phyloP scores from a whole-genome alignment of 2,329 filamentous ascomycete genomes.

The Bisporella sp. region DNA sequence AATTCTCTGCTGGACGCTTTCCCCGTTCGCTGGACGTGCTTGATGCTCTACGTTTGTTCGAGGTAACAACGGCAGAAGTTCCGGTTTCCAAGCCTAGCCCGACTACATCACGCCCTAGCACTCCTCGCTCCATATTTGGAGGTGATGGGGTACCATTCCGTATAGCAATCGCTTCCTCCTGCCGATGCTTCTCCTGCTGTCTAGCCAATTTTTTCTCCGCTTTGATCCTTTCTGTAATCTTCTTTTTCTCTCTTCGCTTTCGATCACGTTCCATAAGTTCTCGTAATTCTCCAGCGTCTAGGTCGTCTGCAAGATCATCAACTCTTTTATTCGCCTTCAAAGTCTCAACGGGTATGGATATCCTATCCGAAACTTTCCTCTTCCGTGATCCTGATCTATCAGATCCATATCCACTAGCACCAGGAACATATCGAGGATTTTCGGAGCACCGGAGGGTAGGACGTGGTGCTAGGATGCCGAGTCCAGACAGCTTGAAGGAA shows the following conservation, averaged over 20 bases:
- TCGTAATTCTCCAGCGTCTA: conserved; percentile 77
- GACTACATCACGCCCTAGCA: conserved; percentile 49
- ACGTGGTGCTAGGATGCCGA: conserved; percentile 77
- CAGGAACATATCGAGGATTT: conserved; percentile 49
- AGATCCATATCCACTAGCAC: conserved; percentile 31
- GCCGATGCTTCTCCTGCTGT: conserved; percentile 59
- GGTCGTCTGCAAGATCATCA: conserved; percentile 71
- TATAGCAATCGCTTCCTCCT: conserved; percentile 48
- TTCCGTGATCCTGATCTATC: conserved; percentile 36
- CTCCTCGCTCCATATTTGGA: conserved; percentile 52
- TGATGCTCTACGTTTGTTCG: conserved; percentile 44
- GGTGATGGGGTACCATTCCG: conserved; percentile 44
- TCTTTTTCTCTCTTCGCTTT: conserved; percentile 70
- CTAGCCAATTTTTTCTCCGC: conserved; percentile 58
- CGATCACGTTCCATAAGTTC: conserved; percentile 88
- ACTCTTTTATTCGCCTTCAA: conserved; percentile 55
- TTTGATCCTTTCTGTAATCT: conserved; percentile 58
- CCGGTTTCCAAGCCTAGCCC: conserved; percentile 45
- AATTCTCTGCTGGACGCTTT: conserved; percentile 23
- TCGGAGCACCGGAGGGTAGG: conserved; percentile 74
- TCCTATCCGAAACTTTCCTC: conserved; percentile 42
- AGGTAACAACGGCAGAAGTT: conserved; percentile 50
- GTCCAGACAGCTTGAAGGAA: conserved; percentile 71
- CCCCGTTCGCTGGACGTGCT: conserved; percentile 27
- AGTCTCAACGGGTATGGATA: conserved; percentile 53